Evolutionary conservation across 2,329 filamentous ascomycete genomes (phyloP).

Genomic region (Ceratocystiopsis minuta): DNA sequence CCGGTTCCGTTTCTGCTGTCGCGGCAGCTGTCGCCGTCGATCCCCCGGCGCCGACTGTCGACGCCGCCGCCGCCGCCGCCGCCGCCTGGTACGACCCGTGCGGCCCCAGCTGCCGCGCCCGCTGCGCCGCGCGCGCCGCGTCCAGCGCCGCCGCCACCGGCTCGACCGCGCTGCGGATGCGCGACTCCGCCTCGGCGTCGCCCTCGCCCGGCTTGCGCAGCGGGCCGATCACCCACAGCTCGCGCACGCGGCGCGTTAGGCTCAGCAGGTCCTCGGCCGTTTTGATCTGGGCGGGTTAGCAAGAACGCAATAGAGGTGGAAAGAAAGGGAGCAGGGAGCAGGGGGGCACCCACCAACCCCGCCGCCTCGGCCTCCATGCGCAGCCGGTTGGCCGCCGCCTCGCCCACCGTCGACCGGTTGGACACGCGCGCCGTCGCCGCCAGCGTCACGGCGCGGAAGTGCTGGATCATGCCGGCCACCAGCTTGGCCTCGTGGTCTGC

Average conservation of each 20-base stretch:
- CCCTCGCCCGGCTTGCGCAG: slow-evolving; percentile 25
- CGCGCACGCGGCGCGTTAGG: slow-evolving; percentile 29
- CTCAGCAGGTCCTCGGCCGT: slow-evolving; percentile 26
- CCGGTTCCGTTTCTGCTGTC: not conserved
- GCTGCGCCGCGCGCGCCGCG: slow-evolving; percentile 12
- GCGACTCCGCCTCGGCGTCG: slow-evolving; percentile 18
- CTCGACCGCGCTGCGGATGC: slow-evolving; percentile 19
- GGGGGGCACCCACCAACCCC: slow-evolving; percentile 18
- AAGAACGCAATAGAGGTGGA: no score
- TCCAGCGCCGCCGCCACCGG: slow-evolving; percentile 18
- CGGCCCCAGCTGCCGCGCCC: slow-evolving; percentile 10
- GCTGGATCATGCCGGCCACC: slow-evolving; percentile 26
- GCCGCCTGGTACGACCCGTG: slow-evolving; percentile 12
- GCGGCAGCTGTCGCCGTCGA: not conserved
- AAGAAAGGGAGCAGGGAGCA: not conserved
- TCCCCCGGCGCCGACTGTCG: not conserved
- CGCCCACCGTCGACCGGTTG: slow-evolving; percentile 17
- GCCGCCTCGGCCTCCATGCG: slow-evolving; percentile 21
- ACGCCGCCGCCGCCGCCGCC: not conserved
- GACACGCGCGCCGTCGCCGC: slow-evolving; percentile 19
- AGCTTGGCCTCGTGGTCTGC: slow-evolving; percentile 27
- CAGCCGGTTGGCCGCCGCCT: slow-evolving; percentile 22
- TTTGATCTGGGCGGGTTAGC: slow-evolving; percentile 16
- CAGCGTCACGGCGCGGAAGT: slow-evolving; percentile 25
- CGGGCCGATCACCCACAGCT: slow-evolving; percentile 31